Evolutionary conservation across 2,329 filamentous ascomycete genomes (phyloP).

Genomic region (Colletotrichum sp.): DNA sequence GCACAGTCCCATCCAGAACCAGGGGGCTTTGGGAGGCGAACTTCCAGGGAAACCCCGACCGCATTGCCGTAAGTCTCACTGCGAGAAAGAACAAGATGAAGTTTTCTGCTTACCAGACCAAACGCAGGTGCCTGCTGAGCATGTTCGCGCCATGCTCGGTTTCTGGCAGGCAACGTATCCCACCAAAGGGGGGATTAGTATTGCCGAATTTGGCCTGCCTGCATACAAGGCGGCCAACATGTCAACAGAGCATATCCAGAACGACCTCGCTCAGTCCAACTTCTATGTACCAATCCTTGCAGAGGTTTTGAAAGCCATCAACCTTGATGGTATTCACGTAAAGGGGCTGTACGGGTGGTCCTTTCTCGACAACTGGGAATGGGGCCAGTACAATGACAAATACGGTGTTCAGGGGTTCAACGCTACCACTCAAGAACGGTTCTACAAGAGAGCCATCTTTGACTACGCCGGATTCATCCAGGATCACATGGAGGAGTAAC

Average conservation of each 20-base stretch:
- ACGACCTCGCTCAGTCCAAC: conserved; percentile 50
- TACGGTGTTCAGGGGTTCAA: conserved; percentile 64
- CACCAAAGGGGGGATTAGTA: conserved; percentile 40
- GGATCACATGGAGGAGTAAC: background rate
- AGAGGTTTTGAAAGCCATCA: conserved; percentile 57
- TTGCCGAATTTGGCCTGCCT: conserved; percentile 64
- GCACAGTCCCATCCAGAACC: conserved; percentile 34
- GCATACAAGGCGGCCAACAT: conserved; percentile 51
- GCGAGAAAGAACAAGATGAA: background rate
- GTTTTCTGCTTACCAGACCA: background rate
- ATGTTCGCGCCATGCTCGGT: conserved; percentile 57
- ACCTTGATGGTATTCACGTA: conserved; percentile 60
- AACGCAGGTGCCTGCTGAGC: conserved; percentile 47
- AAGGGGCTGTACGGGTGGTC: conserved; percentile 59
- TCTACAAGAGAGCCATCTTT: conserved; percentile 63
- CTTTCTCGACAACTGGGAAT: conserved; percentile 53
- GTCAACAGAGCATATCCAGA: conserved; percentile 43
- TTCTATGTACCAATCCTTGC: conserved; percentile 61
- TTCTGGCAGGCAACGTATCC: conserved; percentile 63
- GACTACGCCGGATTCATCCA: conserved; percentile 55
- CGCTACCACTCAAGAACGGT: conserved; percentile 52
- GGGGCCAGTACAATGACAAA: conserved; percentile 38
- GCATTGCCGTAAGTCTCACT: background rate
- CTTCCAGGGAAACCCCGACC: conserved; percentile 60
- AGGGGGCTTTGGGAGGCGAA: conserved; percentile 28